Evolutionary conservation across 495 filamentous ascomycete genomes (phyloP).

Genomic region (Beverwykella pulmonaria): DNA sequence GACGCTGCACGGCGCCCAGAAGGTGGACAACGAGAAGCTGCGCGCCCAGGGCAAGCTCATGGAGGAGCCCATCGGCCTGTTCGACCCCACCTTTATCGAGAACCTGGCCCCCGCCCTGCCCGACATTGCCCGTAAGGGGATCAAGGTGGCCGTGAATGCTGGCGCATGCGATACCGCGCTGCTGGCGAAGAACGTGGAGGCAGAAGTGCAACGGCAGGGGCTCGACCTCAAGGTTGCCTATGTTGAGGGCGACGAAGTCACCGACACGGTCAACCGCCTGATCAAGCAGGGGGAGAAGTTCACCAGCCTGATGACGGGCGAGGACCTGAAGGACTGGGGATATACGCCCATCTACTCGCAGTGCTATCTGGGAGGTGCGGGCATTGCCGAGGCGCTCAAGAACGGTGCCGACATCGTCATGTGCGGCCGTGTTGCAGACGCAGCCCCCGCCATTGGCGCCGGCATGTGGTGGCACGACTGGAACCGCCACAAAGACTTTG

Average conservation of each 20-base stretch:
- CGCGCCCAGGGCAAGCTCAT: constrained; percentile 40
- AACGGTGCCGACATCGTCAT: constrained; percentile 61
- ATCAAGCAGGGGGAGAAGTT: constrained; percentile 36
- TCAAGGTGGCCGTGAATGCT: constrained; percentile 42
- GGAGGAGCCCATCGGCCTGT: constrained; percentile 30
- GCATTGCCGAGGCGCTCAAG: constrained; percentile 54
- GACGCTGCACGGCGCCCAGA: constrained; percentile 37
- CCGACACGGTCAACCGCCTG: constrained; percentile 15
- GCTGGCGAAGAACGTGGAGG: constrained; percentile 17
- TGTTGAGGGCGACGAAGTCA: constrained; percentile 29
- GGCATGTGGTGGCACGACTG: constrained; percentile 54
- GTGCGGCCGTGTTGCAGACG: constrained; percentile 39
- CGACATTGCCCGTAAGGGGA: constrained; percentile 36
- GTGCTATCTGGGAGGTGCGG: constrained; percentile 54
- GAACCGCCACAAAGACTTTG: constrained; percentile 46
- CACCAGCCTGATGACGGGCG: constrained; percentile 15
- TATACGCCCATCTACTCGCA: constrained; percentile 25
- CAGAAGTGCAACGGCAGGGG: constrained; percentile 28
- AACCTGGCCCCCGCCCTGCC: constrained; percentile 29
- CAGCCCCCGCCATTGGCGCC: constrained; percentile 12
- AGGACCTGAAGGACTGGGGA: constrained; percentile 27
- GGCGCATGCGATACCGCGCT: constrained; percentile 38
- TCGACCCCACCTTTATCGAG: constrained; percentile 35
- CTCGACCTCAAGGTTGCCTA: constrained; percentile 21
- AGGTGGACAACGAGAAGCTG: constrained; percentile 20